Conservation (phyloP, 257 asterid species). For the Solanum virginianum region DNA sequence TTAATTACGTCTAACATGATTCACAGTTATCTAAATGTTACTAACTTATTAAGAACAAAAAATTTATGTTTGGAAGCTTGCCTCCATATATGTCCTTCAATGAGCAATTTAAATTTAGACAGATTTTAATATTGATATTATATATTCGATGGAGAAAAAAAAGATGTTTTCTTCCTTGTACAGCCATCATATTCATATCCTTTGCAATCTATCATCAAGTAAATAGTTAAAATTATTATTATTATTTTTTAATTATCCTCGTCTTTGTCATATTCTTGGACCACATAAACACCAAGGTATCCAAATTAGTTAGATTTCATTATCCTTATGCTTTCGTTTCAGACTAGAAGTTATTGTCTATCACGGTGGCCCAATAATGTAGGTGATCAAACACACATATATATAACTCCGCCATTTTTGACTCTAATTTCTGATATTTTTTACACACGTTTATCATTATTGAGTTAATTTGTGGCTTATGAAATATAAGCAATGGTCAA, state of each 20-base stretch:
- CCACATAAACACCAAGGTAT: background rate
- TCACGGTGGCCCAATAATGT: background rate
- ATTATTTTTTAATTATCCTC: background rate
- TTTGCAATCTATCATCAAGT: background rate
- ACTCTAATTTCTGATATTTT: background rate
- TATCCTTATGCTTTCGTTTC: background rate
- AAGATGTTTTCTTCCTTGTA: too few species aligned
- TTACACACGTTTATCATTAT: background rate
- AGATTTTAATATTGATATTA: fast-evolving
- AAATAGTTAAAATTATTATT: background rate
- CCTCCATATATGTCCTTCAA: fast-evolving
- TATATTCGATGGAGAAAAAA: too few species aligned
- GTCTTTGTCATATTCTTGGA: background rate
- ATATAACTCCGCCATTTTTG: background rate
- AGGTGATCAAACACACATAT: background rate
- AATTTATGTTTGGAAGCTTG: too few species aligned
- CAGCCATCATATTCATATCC: background rate
- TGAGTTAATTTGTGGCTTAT: background rate
- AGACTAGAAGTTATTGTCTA: background rate
- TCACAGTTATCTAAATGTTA: too few species aligned
- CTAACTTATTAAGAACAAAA: too few species aligned
- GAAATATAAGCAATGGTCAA: background rate
- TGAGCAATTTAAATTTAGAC: background rate
- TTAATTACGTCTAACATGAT: background rate
- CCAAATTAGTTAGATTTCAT: background rate